Evolutionary conservation across 345 rosid genomes (phyloP), one percentile per base, ranked within the genome.

Genomic region (Arabidopsis suecica): DNA sequence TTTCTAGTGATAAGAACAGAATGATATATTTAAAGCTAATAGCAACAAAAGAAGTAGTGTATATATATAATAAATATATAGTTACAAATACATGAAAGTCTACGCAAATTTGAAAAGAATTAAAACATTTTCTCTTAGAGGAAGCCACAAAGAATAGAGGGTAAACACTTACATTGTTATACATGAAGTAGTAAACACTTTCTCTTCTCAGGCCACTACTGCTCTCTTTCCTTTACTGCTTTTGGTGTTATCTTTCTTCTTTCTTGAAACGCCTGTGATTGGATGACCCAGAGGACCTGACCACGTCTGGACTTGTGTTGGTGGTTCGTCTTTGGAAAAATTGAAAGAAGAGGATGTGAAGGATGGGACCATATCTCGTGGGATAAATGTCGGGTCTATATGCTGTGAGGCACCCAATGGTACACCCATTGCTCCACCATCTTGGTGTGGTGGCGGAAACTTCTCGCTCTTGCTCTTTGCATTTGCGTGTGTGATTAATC

Each of bases 391-490:
- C 4, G 97, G 92, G 80, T 89, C 87, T 37, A 86, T 84, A 69
- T 89, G 96, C 74, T 87, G 95, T n/a, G 92, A 86, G 53, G 91
- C 80, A 9, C 95, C 98, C 61, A 94, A 72, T 33, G 93, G 87
- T 80, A 86, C 78, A 28, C 97, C 97, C 63, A 94, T 85, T 12
- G 92, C 64, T 70, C 96, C 98, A 60, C 95, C 98, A n/a, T 91
- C 97, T 74, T 94, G 93, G 81, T 89, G 98, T 0, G 96, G 98
- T 4, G 98, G 97, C 2, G 98, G 98, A 77, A 94, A 94, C 78
- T 94, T 94, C 74, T 94, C 98, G 13, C 98, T 91, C 85, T 91
- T 89, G 87, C 96, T 94, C 88, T 91, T 91, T 22, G 97, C 96
- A 68, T 88, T 94, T 65, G 93, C 91, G 76, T 91, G 91, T 42